A percentile compares a stretch with the other conserved stretches of the same genome.
phyloP scores from a whole-genome alignment of 2,329 filamentous ascomycete species.

The Diaporthe destruens region DNA sequence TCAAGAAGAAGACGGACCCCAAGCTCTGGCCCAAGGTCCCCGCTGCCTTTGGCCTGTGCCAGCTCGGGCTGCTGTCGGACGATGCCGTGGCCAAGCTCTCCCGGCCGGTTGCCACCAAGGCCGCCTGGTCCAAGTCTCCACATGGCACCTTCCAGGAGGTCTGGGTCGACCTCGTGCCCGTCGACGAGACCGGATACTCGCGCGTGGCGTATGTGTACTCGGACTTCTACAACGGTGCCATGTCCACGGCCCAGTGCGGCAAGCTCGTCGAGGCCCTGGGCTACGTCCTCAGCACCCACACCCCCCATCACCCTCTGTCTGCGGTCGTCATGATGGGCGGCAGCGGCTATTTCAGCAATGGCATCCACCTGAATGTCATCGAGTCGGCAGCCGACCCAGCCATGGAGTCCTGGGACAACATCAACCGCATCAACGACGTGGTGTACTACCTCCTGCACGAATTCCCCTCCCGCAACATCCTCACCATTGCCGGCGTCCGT shows the following conservation, averaged over 20 bases:
- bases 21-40: slow-evolving; percentile 58
- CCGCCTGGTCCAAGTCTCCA: slow-evolving; percentile 50
- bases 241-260: slow-evolving; percentile 55
- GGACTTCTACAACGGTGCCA: slow-evolving; percentile 59
- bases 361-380: slow-evolving; percentile 59
- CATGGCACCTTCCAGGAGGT: slow-evolving; percentile 55
- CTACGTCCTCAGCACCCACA: slow-evolving; percentile 50
- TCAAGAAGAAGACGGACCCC: slow-evolving; percentile 53
- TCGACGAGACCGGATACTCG: slow-evolving; percentile 42
- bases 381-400: slow-evolving; percentile 54
- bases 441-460: slow-evolving; percentile 54
- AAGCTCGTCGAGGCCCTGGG: slow-evolving; percentile 53
- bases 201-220: slow-evolving; percentile 56
- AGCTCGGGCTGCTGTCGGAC: slow-evolving; percentile 50
- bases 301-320: slow-evolving; percentile 47
- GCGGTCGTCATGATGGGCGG: slow-evolving; percentile 56
- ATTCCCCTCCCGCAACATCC: slow-evolving; percentile 51
- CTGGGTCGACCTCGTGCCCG: slow-evolving; percentile 53
- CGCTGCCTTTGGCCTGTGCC: slow-evolving; percentile 50
- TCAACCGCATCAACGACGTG: slow-evolving; percentile 59
- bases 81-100: slow-evolving; percentile 43
- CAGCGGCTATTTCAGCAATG: slow-evolving; percentile 57
- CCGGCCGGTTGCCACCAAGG: slow-evolving; percentile 38
- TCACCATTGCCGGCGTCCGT: slow-evolving; percentile 54
- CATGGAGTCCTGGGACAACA: slow-evolving; percentile 57